Percentiles rank a stretch among this genome's conserved stretches.
Evolutionary conservation across 2,329 filamentous ascomycete species (phyloP).

Genomic region (Alternaria dauci): DNA sequence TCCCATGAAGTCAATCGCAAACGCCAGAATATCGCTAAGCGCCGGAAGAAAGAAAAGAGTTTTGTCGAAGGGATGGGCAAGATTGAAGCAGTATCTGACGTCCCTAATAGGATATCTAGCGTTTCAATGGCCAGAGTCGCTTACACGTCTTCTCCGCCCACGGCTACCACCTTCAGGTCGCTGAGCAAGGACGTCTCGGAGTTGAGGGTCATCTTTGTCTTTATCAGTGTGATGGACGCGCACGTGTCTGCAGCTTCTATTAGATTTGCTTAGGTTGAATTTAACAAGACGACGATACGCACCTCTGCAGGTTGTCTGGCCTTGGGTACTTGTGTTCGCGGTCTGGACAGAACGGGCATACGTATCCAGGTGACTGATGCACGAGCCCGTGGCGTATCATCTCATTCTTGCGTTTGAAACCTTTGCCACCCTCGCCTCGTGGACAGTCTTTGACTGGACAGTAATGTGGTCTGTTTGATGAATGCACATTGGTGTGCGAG

Average conservation of each 20-base stretch:
- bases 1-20: not conserved
- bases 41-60: not conserved
- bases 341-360: conserved; percentile 95
- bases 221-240: conserved; percentile 91
- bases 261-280: not conserved
- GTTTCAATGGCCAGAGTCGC: conserved; percentile 21
- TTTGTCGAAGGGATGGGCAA: not conserved
- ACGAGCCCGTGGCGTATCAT: conserved; percentile 84
- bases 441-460: conserved; percentile 67
- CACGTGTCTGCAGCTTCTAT: conserved; percentile 72
- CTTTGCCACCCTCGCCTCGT: conserved; percentile 68
- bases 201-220: conserved; percentile 81
- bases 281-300: conserved; percentile 42
- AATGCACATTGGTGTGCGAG: conserved; percentile 77
- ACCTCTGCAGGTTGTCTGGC: conserved; percentile 96
- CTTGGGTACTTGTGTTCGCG: conserved; percentile 93
- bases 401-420: conserved; percentile 74
- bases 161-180: conserved; percentile 83
- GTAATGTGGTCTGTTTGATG: conserved; percentile 68
- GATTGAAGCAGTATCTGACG: not conserved
- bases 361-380: conserved; percentile 91
- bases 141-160: conserved; percentile 75
- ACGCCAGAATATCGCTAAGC: not conserved
- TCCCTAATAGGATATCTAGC: not conserved
- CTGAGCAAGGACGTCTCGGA: conserved; percentile 86